A percentile compares a stretch with the other conserved stretches of the same genome.
Conservation (phyloP, 1,284 basidiomycete species). For the Rhodotorula sp. region DNA sequence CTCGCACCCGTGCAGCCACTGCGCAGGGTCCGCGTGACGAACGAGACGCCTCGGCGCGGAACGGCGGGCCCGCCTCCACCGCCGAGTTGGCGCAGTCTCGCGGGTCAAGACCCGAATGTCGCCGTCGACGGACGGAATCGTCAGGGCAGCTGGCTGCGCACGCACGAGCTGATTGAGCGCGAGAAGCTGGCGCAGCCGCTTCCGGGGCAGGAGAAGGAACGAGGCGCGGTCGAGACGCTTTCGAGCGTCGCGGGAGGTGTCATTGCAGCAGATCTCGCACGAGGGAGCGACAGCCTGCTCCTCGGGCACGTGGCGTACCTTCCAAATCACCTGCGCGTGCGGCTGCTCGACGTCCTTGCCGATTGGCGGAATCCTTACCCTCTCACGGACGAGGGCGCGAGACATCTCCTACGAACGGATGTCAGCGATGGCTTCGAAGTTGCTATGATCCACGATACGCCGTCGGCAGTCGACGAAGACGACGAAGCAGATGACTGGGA, state of each 20-base stretch:
- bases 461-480: not conserved
- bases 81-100: constrained; percentile 1
- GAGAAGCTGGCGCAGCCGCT: constrained; percentile 9
- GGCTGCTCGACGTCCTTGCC: constrained; percentile 24
- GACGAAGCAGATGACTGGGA: not conserved
- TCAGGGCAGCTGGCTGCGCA: not conserved
- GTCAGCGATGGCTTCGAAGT: constrained; percentile 2
- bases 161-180: constrained; percentile 2
- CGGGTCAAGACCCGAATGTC: not conserved
- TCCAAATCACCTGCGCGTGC: constrained; percentile 16
- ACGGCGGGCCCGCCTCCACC: constrained; percentile 22
- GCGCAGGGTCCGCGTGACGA: not conserved
- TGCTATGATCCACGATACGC: not conserved
- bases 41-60: not conserved
- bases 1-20: not conserved
- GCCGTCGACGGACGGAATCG: not conserved
- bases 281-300: constrained; percentile 5
- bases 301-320: constrained; percentile 21
- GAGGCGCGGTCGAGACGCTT: not conserved
- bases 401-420: constrained; percentile 13
- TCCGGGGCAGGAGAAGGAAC: too few species aligned
- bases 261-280: constrained; percentile 15
- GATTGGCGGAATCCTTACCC: constrained; percentile 9
- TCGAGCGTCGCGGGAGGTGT: constrained; percentile 5
- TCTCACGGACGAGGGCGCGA: constrained; percentile 8